Evolutionary conservation across 176 grass and related monocot species (phyloP).

Genomic region (Oryza punctata): DNA sequence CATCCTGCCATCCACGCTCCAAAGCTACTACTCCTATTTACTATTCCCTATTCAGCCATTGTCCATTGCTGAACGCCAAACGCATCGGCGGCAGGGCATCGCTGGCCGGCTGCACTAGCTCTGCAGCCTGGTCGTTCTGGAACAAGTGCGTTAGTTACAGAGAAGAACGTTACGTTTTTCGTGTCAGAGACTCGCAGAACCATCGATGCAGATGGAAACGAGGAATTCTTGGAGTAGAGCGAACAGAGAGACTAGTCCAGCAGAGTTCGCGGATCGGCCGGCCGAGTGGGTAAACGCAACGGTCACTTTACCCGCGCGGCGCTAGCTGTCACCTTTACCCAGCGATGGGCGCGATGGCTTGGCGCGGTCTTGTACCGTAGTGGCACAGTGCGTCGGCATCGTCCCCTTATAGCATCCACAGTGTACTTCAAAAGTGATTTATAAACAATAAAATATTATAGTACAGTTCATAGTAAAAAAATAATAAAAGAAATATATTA

Average conservation of each 20-base stretch:
- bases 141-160: neutral
- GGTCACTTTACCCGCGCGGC: conserved; percentile 11
- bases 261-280: too few relatives aligned
- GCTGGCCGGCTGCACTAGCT: neutral
- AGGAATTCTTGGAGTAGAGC: neutral
- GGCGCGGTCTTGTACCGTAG: conserved; percentile 18
- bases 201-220: neutral
- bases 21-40: neutral
- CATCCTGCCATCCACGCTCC: neutral
- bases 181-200: neutral
- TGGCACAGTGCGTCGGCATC: neutral
- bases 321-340: neutral
- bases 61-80: neutral
- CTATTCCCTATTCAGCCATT: neutral
- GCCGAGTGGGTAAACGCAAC: conserved; percentile 1
- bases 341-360: too few relatives aligned
- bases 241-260: neutral
- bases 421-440: too few relatives aligned
- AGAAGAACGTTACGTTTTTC: neutral
- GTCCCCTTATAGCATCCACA: too few relatives aligned
- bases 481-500: too few relatives aligned
- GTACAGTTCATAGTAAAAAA: too few relatives aligned
- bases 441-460: too few relatives aligned
- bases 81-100: neutral
- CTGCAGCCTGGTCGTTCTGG: neutral